Conservation (phyloP, 192 early-diverging fungal species). For the Linnemannia elongata region DNA sequence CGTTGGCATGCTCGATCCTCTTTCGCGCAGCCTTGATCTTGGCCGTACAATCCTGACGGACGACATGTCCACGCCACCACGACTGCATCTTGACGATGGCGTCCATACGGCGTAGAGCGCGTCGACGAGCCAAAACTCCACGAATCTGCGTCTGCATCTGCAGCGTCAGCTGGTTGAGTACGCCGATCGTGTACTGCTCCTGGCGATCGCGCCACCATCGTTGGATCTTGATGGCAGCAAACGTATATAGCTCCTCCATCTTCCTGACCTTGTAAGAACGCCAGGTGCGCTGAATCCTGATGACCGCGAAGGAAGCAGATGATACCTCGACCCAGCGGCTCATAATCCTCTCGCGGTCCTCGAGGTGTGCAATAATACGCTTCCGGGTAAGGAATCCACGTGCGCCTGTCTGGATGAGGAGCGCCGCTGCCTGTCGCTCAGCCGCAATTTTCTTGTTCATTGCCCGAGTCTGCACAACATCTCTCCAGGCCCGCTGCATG, state of each 20-base stretch:
- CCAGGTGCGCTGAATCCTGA: constrained; percentile 44
- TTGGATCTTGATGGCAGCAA: constrained; percentile 37
- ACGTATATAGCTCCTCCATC: constrained; percentile 9
- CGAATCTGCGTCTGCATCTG: constrained; percentile 44
- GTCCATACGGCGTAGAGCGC: background rate
- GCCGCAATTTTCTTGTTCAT: background rate
- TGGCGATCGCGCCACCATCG: constrained; percentile 38
- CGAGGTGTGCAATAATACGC: constrained; percentile 18
- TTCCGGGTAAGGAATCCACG: constrained; percentile 45
- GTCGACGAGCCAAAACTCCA: constrained; percentile 43
- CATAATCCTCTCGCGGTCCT: constrained; percentile 36
- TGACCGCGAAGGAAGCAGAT: constrained; percentile 27
- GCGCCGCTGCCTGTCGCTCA: constrained; percentile 24
- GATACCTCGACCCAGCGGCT: constrained; percentile 35
- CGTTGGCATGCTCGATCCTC: constrained; percentile 56
- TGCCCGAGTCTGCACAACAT: constrained; percentile 14
- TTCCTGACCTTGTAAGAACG: constrained; percentile 21
- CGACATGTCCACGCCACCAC: constrained; percentile 55
- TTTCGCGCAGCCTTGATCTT: constrained; percentile 52
- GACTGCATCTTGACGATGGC: constrained; percentile 53
- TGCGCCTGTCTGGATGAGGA: constrained; percentile 36
- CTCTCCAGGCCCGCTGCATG: constrained; percentile 44
- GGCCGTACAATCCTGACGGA: constrained; percentile 46
- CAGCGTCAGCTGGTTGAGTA: constrained; percentile 11
- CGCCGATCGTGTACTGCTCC: constrained; percentile 1